Conservation (phyloP, 495 filamentous ascomycete genomes). For the Xylaria nigripes region DNA sequence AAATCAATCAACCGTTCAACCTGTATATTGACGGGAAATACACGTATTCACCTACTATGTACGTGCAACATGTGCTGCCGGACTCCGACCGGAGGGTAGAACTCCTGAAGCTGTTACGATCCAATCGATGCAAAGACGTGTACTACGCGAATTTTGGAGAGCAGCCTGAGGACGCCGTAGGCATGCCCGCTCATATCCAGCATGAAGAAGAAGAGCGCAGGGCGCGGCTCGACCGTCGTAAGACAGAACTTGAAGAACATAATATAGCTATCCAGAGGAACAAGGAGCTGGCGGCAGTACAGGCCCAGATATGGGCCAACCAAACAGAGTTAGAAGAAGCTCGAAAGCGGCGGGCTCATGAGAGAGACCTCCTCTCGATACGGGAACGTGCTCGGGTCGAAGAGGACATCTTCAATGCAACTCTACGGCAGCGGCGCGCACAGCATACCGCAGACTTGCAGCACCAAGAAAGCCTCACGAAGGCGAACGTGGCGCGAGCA, state of each 20-base stretch:
- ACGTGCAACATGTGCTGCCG: constrained; percentile 29
- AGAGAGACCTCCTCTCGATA: constrained; percentile 19
- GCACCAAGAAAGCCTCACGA: constrained; percentile 34
- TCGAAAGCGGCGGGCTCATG: constrained; percentile 24
- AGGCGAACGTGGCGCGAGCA: constrained; percentile 31
- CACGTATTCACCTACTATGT: constrained; percentile 42
- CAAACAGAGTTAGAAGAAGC: constrained; percentile 41
- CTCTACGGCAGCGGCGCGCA: constrained; percentile 25
- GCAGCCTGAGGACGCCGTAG: constrained; percentile 37
- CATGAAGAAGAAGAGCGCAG: constrained; percentile 37
- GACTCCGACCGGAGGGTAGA: constrained; percentile 24
- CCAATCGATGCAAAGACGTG: constrained; percentile 37
- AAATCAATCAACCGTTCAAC: constrained; percentile 37
- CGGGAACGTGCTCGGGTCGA: constrained; percentile 28
- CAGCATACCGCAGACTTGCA: constrained; percentile 21
- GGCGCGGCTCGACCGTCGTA: constrained; percentile 29
- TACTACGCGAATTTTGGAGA: constrained; percentile 41
- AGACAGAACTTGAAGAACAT: constrained; percentile 32
- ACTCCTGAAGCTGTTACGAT: constrained; percentile 33
- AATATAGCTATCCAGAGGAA: constrained; percentile 28
- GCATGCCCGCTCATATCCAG: constrained; percentile 36
- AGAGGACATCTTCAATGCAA: constrained; percentile 28
- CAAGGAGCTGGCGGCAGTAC: constrained; percentile 35
- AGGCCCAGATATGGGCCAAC: constrained; percentile 34
- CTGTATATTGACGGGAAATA: constrained; percentile 34